Conservation (phyloP, 495 filamentous ascomycete genomes). For the Bryoglossum gracile region DNA sequence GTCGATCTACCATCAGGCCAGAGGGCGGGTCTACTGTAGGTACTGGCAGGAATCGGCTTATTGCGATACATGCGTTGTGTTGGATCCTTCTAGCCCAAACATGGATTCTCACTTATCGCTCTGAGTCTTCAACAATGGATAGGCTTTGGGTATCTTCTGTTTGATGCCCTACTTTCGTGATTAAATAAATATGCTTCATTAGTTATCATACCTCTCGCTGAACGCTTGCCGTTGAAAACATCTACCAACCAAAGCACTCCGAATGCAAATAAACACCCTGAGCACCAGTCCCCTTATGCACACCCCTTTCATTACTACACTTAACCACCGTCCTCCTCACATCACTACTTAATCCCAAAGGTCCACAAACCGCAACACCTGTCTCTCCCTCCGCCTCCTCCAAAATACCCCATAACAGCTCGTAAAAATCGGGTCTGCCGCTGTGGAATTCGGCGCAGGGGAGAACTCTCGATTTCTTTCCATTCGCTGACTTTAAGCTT, state of each 20-base stretch:
- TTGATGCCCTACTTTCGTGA: too few relatives aligned
- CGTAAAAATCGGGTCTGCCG: conserved; percentile 17
- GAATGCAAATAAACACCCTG: conserved; percentile 58
- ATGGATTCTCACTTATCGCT: too few relatives aligned
- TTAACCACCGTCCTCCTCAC: conserved; percentile 61
- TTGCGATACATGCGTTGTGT: too few relatives aligned
- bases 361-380: conserved; percentile 77
- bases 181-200: too few relatives aligned
- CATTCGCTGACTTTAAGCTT: neutral
- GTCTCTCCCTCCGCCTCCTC: conserved; percentile 80
- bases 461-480: conserved; percentile 1
- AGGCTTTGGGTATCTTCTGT: too few relatives aligned
- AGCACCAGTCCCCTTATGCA: conserved; percentile 85
- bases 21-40: too few relatives aligned
- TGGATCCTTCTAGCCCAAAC: too few relatives aligned
- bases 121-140: too few relatives aligned
- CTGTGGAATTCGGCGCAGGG: conserved; percentile 17
- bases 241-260: conserved; percentile 30
- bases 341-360: conserved; percentile 53
- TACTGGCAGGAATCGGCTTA: too few relatives aligned
- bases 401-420: conserved; percentile 29
- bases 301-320: conserved; percentile 78
- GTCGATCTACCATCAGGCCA: too few relatives aligned
- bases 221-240: too few relatives aligned
- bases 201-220: too few relatives aligned